phyloP scores from a whole-genome alignment of 2,329 filamentous ascomycete genomes.

The Sporothrix brunneoviolacea region DNA sequence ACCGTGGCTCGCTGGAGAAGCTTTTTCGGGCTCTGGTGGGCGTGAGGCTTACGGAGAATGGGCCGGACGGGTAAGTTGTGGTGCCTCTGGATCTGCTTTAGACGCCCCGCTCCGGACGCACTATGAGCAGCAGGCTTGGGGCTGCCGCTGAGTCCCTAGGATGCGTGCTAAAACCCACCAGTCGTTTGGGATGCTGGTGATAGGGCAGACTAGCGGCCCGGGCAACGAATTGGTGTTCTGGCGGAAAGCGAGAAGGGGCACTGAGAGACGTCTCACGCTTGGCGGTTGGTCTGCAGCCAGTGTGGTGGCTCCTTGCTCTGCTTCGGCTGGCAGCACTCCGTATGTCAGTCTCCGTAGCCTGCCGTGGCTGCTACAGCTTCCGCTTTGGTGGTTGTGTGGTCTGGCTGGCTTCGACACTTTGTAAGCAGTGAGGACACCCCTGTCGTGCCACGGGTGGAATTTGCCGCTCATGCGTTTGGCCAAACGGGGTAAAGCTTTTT shows the following conservation, averaged over 20 bases:
- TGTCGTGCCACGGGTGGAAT: conserved; percentile 1
- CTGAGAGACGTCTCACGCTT: too few species aligned
- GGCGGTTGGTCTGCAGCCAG: too few species aligned
- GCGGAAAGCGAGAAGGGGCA: too few species aligned
- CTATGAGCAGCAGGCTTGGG: background rate
- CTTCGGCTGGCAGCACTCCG: too few species aligned
- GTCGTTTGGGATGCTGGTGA: too few species aligned
- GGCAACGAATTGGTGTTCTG: too few species aligned
- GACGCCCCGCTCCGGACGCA: conserved; percentile 3
- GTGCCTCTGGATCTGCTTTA: background rate
- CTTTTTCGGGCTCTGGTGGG: background rate
- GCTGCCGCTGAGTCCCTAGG: background rate
- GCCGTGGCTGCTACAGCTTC: background rate
- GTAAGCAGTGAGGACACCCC: background rate
- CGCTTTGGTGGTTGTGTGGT: background rate
- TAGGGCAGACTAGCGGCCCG: too few species aligned
- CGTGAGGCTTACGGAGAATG: background rate
- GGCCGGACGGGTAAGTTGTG: conserved; percentile 10
- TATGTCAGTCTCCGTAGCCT: background rate
- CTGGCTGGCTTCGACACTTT: too few species aligned
- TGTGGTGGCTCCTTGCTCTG: too few species aligned
- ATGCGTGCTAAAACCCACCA: background rate
- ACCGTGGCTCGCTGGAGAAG: background rate
- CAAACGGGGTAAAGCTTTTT: background rate
- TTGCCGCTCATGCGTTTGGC: conserved; percentile 5